Evolutionary conservation across 2,329 filamentous ascomycete genomes (phyloP).

Genomic region (Talaromyces piceae): DNA sequence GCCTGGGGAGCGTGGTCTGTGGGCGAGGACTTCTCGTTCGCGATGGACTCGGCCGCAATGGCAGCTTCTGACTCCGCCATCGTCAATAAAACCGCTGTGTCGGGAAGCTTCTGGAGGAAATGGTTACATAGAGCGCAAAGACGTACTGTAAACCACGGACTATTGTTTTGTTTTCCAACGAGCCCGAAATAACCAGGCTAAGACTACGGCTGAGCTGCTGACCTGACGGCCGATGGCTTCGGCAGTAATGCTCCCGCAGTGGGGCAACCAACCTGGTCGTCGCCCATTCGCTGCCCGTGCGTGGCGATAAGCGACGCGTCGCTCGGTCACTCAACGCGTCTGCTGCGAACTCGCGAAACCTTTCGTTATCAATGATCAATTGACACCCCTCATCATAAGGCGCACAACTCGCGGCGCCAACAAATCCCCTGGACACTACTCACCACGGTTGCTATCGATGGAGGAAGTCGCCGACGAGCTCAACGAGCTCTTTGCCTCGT

Average conservation of each 20-base stretch:
- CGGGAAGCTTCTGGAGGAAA: neutral
- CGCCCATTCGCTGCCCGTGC: neutral
- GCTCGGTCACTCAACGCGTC: constrained; percentile 5
- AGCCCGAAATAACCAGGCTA: too few relatives aligned
- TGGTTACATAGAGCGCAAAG: neutral
- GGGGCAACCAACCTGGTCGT: neutral
- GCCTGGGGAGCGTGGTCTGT: neutral
- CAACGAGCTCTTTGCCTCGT: constrained; percentile 52
- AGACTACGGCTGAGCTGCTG: too few relatives aligned
- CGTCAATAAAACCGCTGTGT: neutral
- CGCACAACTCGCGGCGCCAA: neutral
- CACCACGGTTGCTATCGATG: constrained; percentile 31
- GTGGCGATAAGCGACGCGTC: neutral
- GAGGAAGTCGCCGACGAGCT: constrained; percentile 46
- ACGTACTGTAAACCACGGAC: neutral
- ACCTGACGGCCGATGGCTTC: neutral
- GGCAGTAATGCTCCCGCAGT: neutral
- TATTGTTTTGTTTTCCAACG: too few relatives aligned
- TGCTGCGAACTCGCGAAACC: constrained; percentile 3
- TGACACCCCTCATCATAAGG: constrained; percentile 1
- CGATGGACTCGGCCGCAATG: neutral
- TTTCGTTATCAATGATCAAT: constrained; percentile 7
- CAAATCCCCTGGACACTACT: too few relatives aligned
- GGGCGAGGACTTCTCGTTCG: neutral
- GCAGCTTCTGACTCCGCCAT: neutral